Evolutionary conservation across 805 yeast species (phyloP).

Genomic region (Kuraishia ogatae): DNA sequence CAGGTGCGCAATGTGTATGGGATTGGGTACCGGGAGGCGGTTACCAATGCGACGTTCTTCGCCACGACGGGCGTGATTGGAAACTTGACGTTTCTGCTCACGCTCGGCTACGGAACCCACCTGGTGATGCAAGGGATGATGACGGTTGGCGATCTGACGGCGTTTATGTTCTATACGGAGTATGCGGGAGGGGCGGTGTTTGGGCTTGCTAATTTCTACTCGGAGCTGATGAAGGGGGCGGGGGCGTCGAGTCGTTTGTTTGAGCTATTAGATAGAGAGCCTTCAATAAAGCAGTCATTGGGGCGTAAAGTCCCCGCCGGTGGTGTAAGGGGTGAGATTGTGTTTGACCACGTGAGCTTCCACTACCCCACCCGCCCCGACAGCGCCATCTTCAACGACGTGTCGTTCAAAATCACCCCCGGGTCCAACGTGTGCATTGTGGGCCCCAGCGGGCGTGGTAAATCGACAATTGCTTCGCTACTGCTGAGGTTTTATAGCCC

Average conservation of each 20-base stretch:
- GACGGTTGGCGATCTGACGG: constrained; percentile 83
- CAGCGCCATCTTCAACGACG: constrained; percentile 50
- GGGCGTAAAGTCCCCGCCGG: constrained; percentile 54
- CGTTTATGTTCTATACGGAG: constrained; percentile 92
- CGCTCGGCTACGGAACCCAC: constrained; percentile 73
- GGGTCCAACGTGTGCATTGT: constrained; percentile 92
- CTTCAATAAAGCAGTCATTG: constrained; percentile 56
- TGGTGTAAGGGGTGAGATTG: no score
- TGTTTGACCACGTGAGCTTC: constrained; percentile 59
- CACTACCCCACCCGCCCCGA: constrained; percentile 83
- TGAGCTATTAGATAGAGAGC: constrained; percentile 76
- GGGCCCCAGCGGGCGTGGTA: constrained; percentile 95
- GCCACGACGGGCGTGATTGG: constrained; percentile 82
- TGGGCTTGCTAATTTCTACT: constrained; percentile 85
- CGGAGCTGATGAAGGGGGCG: constrained; percentile 93
- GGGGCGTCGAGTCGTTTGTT: constrained; percentile 93
- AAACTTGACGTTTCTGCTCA: constrained; percentile 65
- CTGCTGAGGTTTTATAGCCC: constrained; percentile 83
- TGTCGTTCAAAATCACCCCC: constrained; percentile 56
- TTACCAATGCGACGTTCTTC: constrained; percentile 68
- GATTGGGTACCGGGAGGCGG: constrained; percentile 76
- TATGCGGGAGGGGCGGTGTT: constrained; percentile 89
- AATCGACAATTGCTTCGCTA: constrained; percentile 80
- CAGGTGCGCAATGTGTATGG: constrained; percentile 60
- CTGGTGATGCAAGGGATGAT: constrained; percentile 67